These are phyloP conservation scores for Lipomyces spencermartinsiae DNA, from an alignment of 805 yeast genomes.

Conservation along the genomic window DNA sequence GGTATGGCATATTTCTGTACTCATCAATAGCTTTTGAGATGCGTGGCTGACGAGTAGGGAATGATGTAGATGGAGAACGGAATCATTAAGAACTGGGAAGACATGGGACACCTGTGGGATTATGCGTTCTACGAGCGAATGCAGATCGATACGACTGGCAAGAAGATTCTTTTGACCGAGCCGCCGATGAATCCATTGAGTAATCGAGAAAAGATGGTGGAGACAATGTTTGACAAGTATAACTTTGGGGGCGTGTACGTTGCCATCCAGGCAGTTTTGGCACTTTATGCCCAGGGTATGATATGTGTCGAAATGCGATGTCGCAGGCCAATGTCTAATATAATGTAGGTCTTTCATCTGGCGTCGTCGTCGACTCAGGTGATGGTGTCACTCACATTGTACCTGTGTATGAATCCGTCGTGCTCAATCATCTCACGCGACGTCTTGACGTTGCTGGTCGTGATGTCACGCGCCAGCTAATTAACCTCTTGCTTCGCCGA, in stretches of 20 bases:
- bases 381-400: constrained; percentile 99
- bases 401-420: constrained; percentile 96
- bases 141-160: constrained; percentile 74
- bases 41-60: background rate
- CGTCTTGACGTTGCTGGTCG: constrained; percentile 97
- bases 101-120: constrained; percentile 98
- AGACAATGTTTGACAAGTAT: constrained; percentile 90
- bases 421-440: constrained; percentile 89
- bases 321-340: background rate
- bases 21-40: background rate
- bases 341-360: constrained; percentile 66
- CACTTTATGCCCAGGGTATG: constrained; percentile 90
- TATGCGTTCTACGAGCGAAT: constrained; percentile 92
- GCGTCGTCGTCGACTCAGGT: constrained; percentile 98
- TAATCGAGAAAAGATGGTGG: constrained; percentile 90
- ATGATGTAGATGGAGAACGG: constrained; percentile 84
- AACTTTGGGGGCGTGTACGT: constrained; percentile 92
- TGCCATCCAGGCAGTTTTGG: constrained; percentile 97
- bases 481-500: constrained; percentile 86
- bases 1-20: constrained; percentile 23
- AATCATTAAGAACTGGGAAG: constrained; percentile 96
- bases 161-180: constrained; percentile 87
- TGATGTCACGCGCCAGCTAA: constrained; percentile 95
- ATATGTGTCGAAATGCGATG: background rate
- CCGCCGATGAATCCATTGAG: constrained; percentile 97